phyloP scores from a whole-genome alignment of 1,139 yeast species.

The Saccharomyces pastorianus region DNA sequence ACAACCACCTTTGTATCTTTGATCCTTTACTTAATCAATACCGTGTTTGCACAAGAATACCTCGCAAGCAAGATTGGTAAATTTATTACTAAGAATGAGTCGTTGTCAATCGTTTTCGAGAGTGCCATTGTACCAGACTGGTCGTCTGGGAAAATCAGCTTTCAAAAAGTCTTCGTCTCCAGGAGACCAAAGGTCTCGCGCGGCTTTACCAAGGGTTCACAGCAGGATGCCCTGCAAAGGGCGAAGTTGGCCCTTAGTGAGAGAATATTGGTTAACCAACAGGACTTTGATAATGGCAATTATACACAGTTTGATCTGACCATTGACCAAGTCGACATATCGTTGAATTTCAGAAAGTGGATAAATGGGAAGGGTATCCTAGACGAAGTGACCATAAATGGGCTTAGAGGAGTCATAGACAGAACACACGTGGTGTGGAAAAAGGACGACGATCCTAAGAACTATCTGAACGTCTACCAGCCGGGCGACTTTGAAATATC shows the following conservation, averaged over 20 bases:
- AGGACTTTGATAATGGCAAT: slow-evolving; percentile 71
- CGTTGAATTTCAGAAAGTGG: slow-evolving; percentile 80
- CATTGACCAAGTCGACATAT: slow-evolving; percentile 74
- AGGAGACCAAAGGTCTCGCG: slow-evolving; percentile 50
- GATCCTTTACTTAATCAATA: slow-evolving; percentile 68
- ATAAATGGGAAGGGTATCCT: slow-evolving; percentile 82
- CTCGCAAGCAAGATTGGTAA: slow-evolving; percentile 79
- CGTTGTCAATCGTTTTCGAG: slow-evolving; percentile 83
- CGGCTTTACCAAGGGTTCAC: slow-evolving; percentile 62
- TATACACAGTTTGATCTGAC: slow-evolving; percentile 92
- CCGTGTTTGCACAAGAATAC: slow-evolving; percentile 83
- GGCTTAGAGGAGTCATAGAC: slow-evolving; percentile 86
- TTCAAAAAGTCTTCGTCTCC: slow-evolving; percentile 79
- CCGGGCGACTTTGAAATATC: slow-evolving; percentile 94
- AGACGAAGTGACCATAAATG: slow-evolving; percentile 73
- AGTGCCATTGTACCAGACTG: slow-evolving; percentile 93
- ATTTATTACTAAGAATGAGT: slow-evolving; percentile 73
- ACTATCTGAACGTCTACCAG: slow-evolving; percentile 60
- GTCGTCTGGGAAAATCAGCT: slow-evolving; percentile 79
- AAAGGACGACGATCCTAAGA: slow-evolving; percentile 72
- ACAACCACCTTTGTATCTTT: slow-evolving; percentile 86
- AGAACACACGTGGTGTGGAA: slow-evolving; percentile 82
- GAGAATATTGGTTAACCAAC: slow-evolving; percentile 28
- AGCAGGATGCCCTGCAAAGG: slow-evolving; percentile 32
- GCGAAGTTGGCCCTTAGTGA: slow-evolving; percentile 28